phyloP scores from a whole-genome alignment of 2,329 filamentous ascomycete genomes.

The Diplodia intermedia region DNA sequence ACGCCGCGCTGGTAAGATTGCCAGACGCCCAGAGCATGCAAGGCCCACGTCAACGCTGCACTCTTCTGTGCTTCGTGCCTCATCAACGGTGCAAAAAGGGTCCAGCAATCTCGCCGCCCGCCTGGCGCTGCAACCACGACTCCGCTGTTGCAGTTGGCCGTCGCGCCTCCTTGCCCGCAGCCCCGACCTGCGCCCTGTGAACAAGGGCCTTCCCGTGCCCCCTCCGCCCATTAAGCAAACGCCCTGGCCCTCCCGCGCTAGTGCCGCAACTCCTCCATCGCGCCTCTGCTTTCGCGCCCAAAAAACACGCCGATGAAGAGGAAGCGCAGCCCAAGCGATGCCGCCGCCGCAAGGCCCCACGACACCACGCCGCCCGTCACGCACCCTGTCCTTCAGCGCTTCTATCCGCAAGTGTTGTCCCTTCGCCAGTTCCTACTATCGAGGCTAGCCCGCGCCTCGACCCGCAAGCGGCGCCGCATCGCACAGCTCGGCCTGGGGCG shows the following conservation, averaged over 20 bases:
- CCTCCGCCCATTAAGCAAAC: conserved; percentile 23
- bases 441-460: conserved; percentile 71
- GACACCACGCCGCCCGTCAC: conserved; percentile 40
- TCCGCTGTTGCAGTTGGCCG: conserved; percentile 12
- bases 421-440: conserved; percentile 74
- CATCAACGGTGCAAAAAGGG: conserved; percentile 27
- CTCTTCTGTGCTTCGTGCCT: conserved; percentile 19
- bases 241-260: conserved; percentile 20
- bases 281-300: not conserved
- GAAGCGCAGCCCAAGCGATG: conserved; percentile 22
- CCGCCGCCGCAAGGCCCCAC: conserved; percentile 3
- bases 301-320: conserved; percentile 25
- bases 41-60: conserved; percentile 17
- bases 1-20: conserved; percentile 22
- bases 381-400: conserved; percentile 71
- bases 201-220: conserved; percentile 15
- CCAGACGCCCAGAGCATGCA: conserved; percentile 15
- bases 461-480: conserved; percentile 56
- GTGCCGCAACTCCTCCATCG: conserved; percentile 6
- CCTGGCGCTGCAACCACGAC: not conserved
- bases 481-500: conserved; percentile 43
- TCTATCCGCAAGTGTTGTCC: conserved; percentile 70
- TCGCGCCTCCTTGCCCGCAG: conserved; percentile 14
- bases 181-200: conserved; percentile 6
- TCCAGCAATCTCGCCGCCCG: conserved; percentile 8